These are phyloP conservation scores for Fusarium sp. DNA, from an alignment of 2,329 filamentous ascomycete genomes.

Conservation along the genomic window DNA sequence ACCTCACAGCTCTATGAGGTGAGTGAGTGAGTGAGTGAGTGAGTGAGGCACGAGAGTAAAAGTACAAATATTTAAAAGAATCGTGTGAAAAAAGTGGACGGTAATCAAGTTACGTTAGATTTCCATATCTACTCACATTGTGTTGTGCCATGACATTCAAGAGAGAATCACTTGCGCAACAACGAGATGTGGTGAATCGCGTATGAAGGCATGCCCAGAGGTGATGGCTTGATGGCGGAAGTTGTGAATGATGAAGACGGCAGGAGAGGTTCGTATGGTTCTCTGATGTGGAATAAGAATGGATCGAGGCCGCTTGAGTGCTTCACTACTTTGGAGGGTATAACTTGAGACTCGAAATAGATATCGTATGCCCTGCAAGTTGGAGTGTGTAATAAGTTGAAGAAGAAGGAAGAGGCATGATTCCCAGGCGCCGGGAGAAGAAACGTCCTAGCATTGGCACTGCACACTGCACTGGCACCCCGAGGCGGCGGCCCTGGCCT, in stretches of 20 bases:
- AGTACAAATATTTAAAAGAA: conserved; percentile 20
- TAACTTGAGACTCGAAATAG: conserved; percentile 35
- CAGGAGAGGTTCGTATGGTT: conserved; percentile 5
- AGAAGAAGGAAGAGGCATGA: conserved; percentile 47
- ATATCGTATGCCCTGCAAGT: conserved; percentile 40
- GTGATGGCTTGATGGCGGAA: conserved; percentile 37
- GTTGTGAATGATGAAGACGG: conserved; percentile 30
- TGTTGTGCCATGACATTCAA: conserved; percentile 51
- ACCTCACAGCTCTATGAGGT: conserved; percentile 22
- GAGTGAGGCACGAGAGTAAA: background rate
- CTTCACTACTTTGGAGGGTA: background rate
- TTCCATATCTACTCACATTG: conserved; percentile 45
- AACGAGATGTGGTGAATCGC: conserved; percentile 45
- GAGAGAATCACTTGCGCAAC: conserved; percentile 46
- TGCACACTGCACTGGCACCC: conserved; percentile 48
- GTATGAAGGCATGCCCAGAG: conserved; percentile 45
- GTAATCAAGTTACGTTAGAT: conserved; percentile 21
- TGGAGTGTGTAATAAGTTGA: conserved; percentile 47
- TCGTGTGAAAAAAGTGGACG: conserved; percentile 27
- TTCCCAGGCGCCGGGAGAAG: conserved; percentile 49
- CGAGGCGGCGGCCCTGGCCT: conserved; percentile 49
- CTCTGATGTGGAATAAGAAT: conserved; percentile 1
- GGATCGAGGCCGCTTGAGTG: background rate
- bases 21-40: conserved; percentile 15
- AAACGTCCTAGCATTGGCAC: conserved; percentile 50